Percentiles rank a stretch among this genome's conserved stretches.
Evolutionary conservation across 75 land plant species (phyloP).

Genomic region (Cupressus sempervirens): DNA sequence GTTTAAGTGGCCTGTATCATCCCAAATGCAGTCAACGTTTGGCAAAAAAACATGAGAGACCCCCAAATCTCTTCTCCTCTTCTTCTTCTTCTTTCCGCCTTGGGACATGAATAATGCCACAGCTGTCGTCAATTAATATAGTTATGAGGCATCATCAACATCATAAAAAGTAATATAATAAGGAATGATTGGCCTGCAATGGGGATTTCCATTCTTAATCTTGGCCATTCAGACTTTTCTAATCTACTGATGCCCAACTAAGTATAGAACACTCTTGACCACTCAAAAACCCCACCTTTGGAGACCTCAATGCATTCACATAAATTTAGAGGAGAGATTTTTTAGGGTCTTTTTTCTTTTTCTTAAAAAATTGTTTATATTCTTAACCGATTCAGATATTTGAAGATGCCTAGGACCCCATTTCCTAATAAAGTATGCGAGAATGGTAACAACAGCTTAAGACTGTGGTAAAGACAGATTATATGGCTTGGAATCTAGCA

Average conservation of each 20-base stretch:
- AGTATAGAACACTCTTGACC: neutral
- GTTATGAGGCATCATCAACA: neutral
- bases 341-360: neutral
- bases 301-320: neutral
- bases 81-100: no score
- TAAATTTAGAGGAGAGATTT: neutral
- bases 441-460: conserved; percentile 1
- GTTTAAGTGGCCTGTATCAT: conserved; percentile 5
- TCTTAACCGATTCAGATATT: neutral
- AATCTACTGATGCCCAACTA: neutral
- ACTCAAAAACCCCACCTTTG: neutral
- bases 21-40: conserved; percentile 9
- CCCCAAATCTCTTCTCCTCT: neutral
- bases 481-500: neutral
- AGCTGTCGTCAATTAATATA: neutral
- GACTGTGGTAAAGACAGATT: neutral
- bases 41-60: neutral
- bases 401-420: neutral
- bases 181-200: conserved; percentile 6
- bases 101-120: neutral
- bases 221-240: neutral
- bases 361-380: neutral
- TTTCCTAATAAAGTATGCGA: neutral
- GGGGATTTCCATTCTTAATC: neutral
- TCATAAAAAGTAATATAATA: neutral